These are phyloP conservation scores for Auricularia auricula-judae DNA, from an alignment of 768 basidiomycete genomes.

Conservation along the genomic window DNA sequence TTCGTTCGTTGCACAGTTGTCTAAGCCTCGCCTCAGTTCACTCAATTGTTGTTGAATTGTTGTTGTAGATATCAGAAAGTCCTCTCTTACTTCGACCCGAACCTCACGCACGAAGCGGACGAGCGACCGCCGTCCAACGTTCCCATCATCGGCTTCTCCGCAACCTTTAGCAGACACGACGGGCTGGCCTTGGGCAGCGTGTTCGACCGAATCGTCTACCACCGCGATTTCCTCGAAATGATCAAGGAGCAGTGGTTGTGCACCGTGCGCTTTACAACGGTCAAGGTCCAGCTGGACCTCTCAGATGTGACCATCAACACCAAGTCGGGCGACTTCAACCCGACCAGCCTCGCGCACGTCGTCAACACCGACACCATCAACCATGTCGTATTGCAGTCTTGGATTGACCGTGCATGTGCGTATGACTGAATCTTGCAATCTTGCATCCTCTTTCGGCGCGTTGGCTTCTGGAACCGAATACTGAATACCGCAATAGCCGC, in stretches of 20 bases:
- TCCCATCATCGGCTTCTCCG: constrained; percentile 89
- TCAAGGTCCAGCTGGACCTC: constrained; percentile 64
- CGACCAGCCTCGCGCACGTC: constrained; percentile 64
- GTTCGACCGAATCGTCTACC: constrained; percentile 87
- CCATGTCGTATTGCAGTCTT: constrained; percentile 65
- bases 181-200: constrained; percentile 80
- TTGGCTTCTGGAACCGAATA: neutral
- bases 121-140: constrained; percentile 21
- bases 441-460: neutral
- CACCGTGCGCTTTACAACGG: constrained; percentile 74
- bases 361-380: constrained; percentile 76
- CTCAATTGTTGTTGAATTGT: neutral
- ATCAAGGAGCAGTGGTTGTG: constrained; percentile 71
- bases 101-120: constrained; percentile 28
- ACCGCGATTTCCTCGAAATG: constrained; percentile 85
- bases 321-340: constrained; percentile 69
- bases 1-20: constrained; percentile 46
- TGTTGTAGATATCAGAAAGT: constrained; percentile 63
- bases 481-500: constrained; percentile 23
- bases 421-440: constrained; percentile 3
- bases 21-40: neutral
- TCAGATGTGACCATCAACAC: constrained; percentile 53
- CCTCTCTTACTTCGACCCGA: constrained; percentile 67
- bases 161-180: constrained; percentile 89
- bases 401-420: constrained; percentile 78